These are phyloP conservation scores for Corymbia citriodora DNA, from an alignment of 441 rosid species.

Conservation along the genomic window DNA sequence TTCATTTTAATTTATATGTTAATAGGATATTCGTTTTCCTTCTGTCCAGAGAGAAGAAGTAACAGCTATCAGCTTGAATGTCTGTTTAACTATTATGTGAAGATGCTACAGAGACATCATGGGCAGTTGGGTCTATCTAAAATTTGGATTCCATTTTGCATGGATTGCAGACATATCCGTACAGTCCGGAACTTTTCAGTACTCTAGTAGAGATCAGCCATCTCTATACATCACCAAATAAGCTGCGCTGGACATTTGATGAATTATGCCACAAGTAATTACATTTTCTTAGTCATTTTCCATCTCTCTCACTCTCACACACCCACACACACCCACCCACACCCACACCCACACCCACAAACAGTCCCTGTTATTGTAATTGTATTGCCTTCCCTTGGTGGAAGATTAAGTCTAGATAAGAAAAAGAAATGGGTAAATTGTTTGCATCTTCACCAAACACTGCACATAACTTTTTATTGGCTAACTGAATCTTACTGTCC, in stretches of 20 bases:
- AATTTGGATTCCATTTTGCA: conserved; percentile 57
- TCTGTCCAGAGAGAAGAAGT: conserved; percentile 63
- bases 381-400: background rate
- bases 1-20: background rate
- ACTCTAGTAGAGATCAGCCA: conserved; percentile 59
- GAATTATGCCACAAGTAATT: conserved; percentile 63
- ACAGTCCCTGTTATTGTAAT: background rate
- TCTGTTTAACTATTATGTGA: conserved; percentile 49
- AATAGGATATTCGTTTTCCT: background rate
- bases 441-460: background rate
- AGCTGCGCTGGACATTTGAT: conserved; percentile 67
- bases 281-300: background rate
- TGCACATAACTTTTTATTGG: background rate
- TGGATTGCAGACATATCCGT: conserved; percentile 82
- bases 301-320: background rate
- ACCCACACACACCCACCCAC: background rate
- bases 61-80: conserved; percentile 67
- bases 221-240: conserved; percentile 76
- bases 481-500: background rate
- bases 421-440: background rate
- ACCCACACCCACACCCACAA: background rate
- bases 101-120: conserved; percentile 68
- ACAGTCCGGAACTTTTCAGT: conserved; percentile 52
- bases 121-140: conserved; percentile 46
- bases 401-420: background rate